Evolutionary conservation across 2,329 filamentous ascomycete species (phyloP).

Genomic region (Talaromyces islandicus): DNA sequence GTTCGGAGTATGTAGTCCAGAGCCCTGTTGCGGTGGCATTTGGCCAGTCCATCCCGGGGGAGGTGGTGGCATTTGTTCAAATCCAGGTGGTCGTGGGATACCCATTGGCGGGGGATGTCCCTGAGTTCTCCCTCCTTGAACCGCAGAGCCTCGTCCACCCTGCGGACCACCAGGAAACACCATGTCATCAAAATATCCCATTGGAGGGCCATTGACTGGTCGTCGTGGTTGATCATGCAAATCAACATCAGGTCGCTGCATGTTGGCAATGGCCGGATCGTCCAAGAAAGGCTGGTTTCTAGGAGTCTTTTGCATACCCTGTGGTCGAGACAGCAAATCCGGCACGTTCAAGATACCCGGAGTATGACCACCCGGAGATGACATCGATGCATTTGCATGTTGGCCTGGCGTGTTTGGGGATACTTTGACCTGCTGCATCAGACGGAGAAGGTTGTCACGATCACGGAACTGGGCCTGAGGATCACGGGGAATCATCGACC

Average conservation of each 20-base stretch:
- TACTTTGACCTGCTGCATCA: conserved; percentile 62
- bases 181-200: conserved; percentile 37
- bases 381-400: conserved; percentile 16
- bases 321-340: conserved; percentile 29
- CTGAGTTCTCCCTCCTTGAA: conserved; percentile 1
- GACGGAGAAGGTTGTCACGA: conserved; percentile 76
- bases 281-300: conserved; percentile 36
- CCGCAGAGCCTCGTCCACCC: conserved; percentile 15
- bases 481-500: conserved; percentile 30
- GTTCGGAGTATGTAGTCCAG: conserved; percentile 32
- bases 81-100: conserved; percentile 39
- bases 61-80: conserved; percentile 32
- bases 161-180: conserved; percentile 16
- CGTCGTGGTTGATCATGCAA: conserved; percentile 29
- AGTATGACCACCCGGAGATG: conserved; percentile 16
- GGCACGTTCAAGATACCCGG: conserved; percentile 31
- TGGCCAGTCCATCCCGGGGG: conserved; percentile 34
- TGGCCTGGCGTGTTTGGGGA: conserved; percentile 17
- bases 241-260: conserved; percentile 31
- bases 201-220: conserved; percentile 31
- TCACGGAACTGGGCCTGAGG: conserved; percentile 52
- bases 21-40: conserved; percentile 30
- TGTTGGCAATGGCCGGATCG: conserved; percentile 38
- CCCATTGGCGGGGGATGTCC: conserved; percentile 24
- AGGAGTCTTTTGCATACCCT: conserved; percentile 26